Base-by-base conservation (phyloP, 208 protist species). In the Trypanosoma caninum region DNA sequence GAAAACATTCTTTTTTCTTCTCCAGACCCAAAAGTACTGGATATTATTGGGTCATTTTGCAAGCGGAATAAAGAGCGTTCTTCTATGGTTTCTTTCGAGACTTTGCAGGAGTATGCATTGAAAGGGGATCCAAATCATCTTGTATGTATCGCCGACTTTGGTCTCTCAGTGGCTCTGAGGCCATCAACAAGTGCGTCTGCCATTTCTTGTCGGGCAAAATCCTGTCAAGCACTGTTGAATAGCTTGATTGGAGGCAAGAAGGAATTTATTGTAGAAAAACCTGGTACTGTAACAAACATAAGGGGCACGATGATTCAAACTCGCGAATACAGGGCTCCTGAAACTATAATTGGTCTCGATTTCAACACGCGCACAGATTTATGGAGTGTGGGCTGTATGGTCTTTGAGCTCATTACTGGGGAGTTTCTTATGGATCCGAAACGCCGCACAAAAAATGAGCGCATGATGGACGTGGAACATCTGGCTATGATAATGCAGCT, bases 301-400 rank as follows among this genome's bases (percentile, higher is more conserved):
- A 55, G 65, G 40, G 89, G 89, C 4, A 78, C 75, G 4, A 72
- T 87, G 31, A 96, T 97, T 50, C 93, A 97, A 69, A 97, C 93
- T 3, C 75, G 90, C 13, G 88, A 97, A 70, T 97, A 97, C 76
- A 76, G 92, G 22, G 84, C 84, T 6, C 92, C 92, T 16, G 92
- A 97, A 67, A 85, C 96, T 30, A 55, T 97, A 20, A 74, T 96
- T 18, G 92, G 92, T 7, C 50, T 87, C 8, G 78, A 94, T 58
- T 96, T 92, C 72, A 96, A 89, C 46, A 79, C 78, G 50, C 81
- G 79, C 28, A 88, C 78, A 13, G 94, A 98, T 59, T 68, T 97
- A 25, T 98, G 93, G 93, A 87, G 80, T 60, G 72, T 98, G 6
- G 94, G 93, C 22, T 97, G 92, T 69, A 84, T 95, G 63, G 77